A percentile compares a stretch with the other conserved stretches of the same genome.
These are phyloP conservation scores for Crithidia fasciculata DNA, from an alignment of 208 protist genomes.

Conservation along the genomic window DNA sequence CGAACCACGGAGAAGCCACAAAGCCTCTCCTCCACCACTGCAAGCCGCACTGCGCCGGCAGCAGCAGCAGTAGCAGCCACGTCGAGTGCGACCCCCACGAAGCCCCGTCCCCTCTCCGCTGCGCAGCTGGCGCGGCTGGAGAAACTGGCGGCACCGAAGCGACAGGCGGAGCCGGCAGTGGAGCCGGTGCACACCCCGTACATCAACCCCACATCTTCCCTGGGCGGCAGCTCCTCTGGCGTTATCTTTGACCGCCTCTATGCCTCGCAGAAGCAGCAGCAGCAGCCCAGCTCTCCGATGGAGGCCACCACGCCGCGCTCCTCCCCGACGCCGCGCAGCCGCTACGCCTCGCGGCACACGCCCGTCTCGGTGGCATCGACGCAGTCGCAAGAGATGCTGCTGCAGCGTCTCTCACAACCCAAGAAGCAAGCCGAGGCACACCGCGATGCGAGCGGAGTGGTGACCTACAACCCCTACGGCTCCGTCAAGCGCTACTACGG, in stretches of 20 bases:
- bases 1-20: not conserved
- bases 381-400: constrained; percentile 1
- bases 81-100: constrained; percentile 1
- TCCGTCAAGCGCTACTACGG: constrained; percentile 25
- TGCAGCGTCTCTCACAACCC: constrained; percentile 43
- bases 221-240: not conserved
- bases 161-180: not conserved
- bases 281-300: not conserved
- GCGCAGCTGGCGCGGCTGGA: constrained; percentile 23
- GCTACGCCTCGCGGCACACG: not conserved
- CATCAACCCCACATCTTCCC: not conserved
- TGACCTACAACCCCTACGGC: constrained; percentile 1
- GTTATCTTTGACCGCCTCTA: constrained; percentile 27
- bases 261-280: constrained; percentile 11
- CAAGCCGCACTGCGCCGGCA: not conserved
- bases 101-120: constrained; percentile 7
- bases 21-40: constrained; percentile 6
- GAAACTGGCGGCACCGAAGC: constrained; percentile 28
- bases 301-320: not conserved
- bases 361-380: not conserved
- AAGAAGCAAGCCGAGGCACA: constrained; percentile 12
- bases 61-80: not conserved
- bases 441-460: constrained; percentile 2
- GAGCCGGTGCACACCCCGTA: not conserved
- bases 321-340: not conserved